phyloP scores from a whole-genome alignment of 2,329 filamentous ascomycete genomes.

The Fusarium algeriense region DNA sequence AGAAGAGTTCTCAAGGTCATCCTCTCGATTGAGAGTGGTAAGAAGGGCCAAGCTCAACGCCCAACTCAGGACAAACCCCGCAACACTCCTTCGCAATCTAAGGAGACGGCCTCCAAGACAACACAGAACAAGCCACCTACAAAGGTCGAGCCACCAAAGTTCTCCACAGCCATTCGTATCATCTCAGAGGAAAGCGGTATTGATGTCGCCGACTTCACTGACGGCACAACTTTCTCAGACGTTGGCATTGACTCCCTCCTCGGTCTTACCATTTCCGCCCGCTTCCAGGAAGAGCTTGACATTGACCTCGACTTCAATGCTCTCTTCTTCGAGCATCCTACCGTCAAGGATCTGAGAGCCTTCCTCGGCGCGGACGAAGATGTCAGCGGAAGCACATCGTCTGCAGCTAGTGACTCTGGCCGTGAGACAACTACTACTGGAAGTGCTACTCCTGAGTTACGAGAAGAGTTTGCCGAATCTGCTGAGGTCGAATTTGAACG shows the following conservation, averaged over 20 bases:
- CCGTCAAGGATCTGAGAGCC: slow-evolving; percentile 65
- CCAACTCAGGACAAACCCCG: neutral
- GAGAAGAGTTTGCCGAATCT: slow-evolving; percentile 10
- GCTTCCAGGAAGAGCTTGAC: slow-evolving; percentile 69
- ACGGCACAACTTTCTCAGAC: slow-evolving; percentile 68
- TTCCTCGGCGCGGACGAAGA: slow-evolving; percentile 24
- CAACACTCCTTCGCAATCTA: neutral
- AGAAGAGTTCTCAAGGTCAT: slow-evolving; percentile 40
- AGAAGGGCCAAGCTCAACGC: slow-evolving; percentile 28
- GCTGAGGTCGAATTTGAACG: slow-evolving; percentile 30
- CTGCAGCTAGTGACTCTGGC: slow-evolving; percentile 27
- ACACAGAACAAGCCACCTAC: neutral
- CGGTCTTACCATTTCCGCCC: slow-evolving; percentile 67
- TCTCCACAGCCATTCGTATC: slow-evolving; percentile 21
- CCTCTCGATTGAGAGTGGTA: slow-evolving; percentile 31
- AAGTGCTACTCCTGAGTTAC: slow-evolving; percentile 3
- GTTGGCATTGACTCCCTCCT: slow-evolving; percentile 73
- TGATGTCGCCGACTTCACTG: slow-evolving; percentile 59
- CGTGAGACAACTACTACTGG: slow-evolving; percentile 2
- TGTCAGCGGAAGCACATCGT: slow-evolving; percentile 22
- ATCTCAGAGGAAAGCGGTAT: slow-evolving; percentile 41
- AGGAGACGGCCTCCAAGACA: rapidly evolving
- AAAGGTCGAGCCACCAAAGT: slow-evolving; percentile 4
- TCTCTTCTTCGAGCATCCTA: slow-evolving; percentile 65
- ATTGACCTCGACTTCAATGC: slow-evolving; percentile 65